phyloP scores from a whole-genome alignment of 192 early-diverging fungal genomes.

The Mortierella hygrophila region DNA sequence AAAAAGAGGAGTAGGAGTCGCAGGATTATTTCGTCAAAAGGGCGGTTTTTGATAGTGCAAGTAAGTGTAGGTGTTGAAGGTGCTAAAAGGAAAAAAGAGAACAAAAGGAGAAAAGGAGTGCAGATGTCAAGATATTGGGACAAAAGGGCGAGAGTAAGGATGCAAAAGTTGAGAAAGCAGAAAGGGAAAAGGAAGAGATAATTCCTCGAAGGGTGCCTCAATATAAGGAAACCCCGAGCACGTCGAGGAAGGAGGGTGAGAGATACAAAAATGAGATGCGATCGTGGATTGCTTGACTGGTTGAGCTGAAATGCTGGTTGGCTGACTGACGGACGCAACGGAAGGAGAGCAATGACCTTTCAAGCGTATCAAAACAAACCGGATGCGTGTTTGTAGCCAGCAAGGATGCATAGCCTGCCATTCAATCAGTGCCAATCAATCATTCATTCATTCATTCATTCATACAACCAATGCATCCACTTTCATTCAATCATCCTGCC shows the following conservation, averaged over 20 bases:
- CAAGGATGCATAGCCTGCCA: not conserved
- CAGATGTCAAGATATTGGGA: not conserved
- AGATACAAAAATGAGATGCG: not conserved
- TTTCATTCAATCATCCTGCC: not conserved
- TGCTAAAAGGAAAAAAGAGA: not conserved
- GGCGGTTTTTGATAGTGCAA: no score
- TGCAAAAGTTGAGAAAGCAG: not conserved
- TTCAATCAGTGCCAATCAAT: not conserved
- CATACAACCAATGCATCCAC: not conserved
- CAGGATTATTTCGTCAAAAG: not conserved
- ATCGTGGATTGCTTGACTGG: not conserved
- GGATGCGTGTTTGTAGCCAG: not conserved
- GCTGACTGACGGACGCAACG: not conserved
- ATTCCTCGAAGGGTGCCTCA: not conserved
- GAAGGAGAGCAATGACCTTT: not conserved
- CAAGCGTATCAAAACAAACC: not conserved
- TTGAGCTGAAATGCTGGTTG: not conserved
- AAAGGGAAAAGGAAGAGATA: constrained; percentile 11
- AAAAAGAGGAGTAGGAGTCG: not conserved
- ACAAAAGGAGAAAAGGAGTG: not conserved
- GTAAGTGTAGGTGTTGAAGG: not conserved
- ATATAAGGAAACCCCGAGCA: not conserved
- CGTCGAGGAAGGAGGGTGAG: not conserved
- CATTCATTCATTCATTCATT: not conserved
- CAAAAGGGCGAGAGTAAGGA: not conserved